These are phyloP conservation scores for Thozetella sp. DNA, from an alignment of 495 filamentous ascomycete species.

Conservation along the genomic window DNA sequence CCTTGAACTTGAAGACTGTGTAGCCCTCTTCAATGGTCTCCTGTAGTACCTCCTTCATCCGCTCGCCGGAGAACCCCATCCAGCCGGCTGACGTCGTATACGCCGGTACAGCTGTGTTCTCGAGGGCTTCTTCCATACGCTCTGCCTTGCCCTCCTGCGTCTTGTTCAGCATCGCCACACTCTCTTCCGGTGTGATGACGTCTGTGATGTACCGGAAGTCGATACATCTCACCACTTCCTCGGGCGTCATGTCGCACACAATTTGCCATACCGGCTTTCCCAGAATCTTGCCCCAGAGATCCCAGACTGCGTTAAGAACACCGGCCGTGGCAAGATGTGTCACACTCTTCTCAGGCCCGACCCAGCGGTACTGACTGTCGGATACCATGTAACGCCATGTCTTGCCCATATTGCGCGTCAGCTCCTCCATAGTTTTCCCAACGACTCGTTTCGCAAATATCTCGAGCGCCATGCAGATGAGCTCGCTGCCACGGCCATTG, in stretches of 20 bases:
- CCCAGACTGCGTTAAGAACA: conserved; percentile 92
- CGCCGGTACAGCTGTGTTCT: conserved; percentile 75
- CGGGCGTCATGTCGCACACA: conserved; percentile 84
- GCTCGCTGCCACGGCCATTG: conserved; percentile 92
- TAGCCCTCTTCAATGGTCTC: conserved; percentile 79
- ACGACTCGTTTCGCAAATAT: conserved; percentile 73
- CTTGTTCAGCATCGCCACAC: conserved; percentile 65
- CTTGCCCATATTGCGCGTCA: conserved; percentile 80
- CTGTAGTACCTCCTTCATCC: conserved; percentile 71
- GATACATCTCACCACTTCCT: conserved; percentile 84
- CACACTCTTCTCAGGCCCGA: conserved; percentile 93
- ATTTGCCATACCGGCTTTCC: conserved; percentile 90
- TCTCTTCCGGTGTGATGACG: conserved; percentile 87
- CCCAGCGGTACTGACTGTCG: conserved; percentile 91
- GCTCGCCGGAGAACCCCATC: conserved; percentile 87
- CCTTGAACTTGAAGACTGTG: conserved; percentile 90
- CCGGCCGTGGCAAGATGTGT: conserved; percentile 90
- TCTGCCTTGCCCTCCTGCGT: conserved; percentile 63
- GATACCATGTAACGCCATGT: conserved; percentile 91
- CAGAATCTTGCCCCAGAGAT: conserved; percentile 88
- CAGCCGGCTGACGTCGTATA: conserved; percentile 93
- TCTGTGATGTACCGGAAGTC: conserved; percentile 95
- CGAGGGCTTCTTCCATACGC: conserved; percentile 69
- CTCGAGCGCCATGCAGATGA: conserved; percentile 84
- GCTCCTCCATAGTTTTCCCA: conserved; percentile 71